phyloP scores from a whole-genome alignment of 805 yeast species.

The Ogataea ganodermae region DNA sequence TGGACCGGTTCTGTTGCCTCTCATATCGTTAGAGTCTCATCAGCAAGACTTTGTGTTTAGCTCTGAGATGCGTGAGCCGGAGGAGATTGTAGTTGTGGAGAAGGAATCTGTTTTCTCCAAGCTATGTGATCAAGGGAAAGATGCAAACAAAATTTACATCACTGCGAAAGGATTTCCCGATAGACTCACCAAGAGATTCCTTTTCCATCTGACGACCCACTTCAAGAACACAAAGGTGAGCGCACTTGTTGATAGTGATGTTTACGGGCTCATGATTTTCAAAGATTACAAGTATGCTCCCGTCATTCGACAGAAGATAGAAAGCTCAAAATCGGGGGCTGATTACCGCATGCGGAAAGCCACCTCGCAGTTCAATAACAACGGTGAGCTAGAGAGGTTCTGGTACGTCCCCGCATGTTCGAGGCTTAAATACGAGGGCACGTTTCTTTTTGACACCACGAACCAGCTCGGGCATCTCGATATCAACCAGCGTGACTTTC shows the following conservation, averaged over 20 bases:
- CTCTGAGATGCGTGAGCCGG: slow-evolving; percentile 15
- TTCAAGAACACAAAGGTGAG: slow-evolving; percentile 36
- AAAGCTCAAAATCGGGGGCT: neutral
- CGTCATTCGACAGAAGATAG: slow-evolving; percentile 7
- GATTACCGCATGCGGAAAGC: neutral
- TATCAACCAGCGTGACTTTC: slow-evolving; percentile 31
- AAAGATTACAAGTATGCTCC: slow-evolving; percentile 36
- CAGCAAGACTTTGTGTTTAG: slow-evolving; percentile 21
- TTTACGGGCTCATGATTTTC: slow-evolving; percentile 60
- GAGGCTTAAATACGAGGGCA: slow-evolving; percentile 18
- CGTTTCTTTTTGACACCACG: slow-evolving; percentile 18
- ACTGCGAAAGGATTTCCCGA: slow-evolving; percentile 77
- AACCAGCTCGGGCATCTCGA: slow-evolving; percentile 21
- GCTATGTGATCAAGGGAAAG: slow-evolving; percentile 22
- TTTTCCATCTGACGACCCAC: slow-evolving; percentile 32
- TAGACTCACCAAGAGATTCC: slow-evolving; percentile 47
- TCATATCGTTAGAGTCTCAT: slow-evolving; percentile 30
- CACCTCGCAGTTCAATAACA: slow-evolving; percentile 7
- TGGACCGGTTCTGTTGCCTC: slow-evolving; percentile 41
- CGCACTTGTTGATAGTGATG: slow-evolving; percentile 63
- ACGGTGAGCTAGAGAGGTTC: slow-evolving; percentile 12
- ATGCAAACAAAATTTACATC: slow-evolving; percentile 36
- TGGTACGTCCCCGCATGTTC: slow-evolving; percentile 18
- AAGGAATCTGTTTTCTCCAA: slow-evolving; percentile 52
- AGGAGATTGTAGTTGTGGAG: slow-evolving; percentile 46